Evolutionary conservation across 1,284 basidiomycete species (phyloP).

Genomic region (Apiotrichum porosum): DNA sequence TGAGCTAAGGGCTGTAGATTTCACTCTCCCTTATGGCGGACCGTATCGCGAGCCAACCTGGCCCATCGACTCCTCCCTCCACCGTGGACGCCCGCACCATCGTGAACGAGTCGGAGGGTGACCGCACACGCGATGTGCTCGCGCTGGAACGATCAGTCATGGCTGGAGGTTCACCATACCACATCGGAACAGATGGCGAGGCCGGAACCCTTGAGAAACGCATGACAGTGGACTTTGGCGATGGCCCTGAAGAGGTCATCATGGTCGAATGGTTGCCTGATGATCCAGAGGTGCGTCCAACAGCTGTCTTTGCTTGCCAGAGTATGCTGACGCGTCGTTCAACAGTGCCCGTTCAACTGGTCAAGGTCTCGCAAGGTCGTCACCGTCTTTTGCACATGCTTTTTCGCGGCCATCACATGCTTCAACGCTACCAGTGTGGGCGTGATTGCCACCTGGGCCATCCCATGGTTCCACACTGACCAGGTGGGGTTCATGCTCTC

Average conservation of each 20-base stretch:
- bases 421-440: conserved; percentile 23
- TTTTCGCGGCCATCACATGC: conserved; percentile 26
- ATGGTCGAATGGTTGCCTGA: conserved; percentile 32
- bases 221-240: conserved; percentile 6
- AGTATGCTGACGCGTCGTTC: too few relatives aligned
- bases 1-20: too few relatives aligned
- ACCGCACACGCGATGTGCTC: too few relatives aligned
- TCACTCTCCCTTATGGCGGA: too few relatives aligned
- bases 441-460: conserved; percentile 25
- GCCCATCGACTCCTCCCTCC: too few relatives aligned
- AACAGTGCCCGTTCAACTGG: conserved; percentile 42
- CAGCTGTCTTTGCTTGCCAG: too few relatives aligned
- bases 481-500: conserved; percentile 20
- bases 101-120: too few relatives aligned
- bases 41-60: too few relatives aligned
- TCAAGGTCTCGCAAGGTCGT: conserved; percentile 21
- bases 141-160: too few relatives aligned
- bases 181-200: too few relatives aligned
- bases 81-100: too few relatives aligned
- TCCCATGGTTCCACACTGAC: conserved; percentile 24
- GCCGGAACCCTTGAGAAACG: conserved; percentile 10
- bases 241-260: conserved; percentile 29
- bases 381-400: conserved; percentile 19
- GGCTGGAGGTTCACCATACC: too few relatives aligned
- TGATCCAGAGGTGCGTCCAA: conserved; percentile 39